Base-by-base conservation (phyloP, 768 basidiomycete genomes). In the Tulasnella sp. region DNA sequence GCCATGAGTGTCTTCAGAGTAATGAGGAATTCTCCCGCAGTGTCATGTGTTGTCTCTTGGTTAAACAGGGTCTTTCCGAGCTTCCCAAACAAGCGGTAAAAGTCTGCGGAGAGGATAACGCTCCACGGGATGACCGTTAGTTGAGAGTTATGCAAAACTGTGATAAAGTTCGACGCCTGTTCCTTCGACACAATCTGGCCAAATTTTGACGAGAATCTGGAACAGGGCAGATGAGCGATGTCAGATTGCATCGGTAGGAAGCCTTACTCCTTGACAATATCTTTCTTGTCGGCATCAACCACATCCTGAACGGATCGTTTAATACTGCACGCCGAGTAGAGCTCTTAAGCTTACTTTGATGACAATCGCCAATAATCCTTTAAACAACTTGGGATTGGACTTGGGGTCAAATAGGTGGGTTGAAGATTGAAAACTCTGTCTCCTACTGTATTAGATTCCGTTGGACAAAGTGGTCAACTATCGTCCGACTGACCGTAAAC, bases 251-350 rank as follows among this genome's bases (percentile, higher is more conserved):
- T 48, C 75, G 42, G 4, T 24, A 6, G 8, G 20, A 77, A 54
- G n/a, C 89, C 77, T 80, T 18, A 92, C 91, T 92, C 91, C 84
- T 86, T 86, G 9, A 87, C 88, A 34, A 92, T 91, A 77, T 92
- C 91, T 1, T 82, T 84, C 83, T 88, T 90, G 84, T 92, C 91
- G 0, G 89, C 88, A 75, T 92, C 91, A 0, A 91, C 88, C 16
- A 92, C 91, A 75, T 92, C 92, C 91, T 92, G 40, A 75, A 31
- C 24, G 82, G 28, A 76, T 16, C 14, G 24, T 44, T 11, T 16
- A 37, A 18, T 22, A n/a, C 24, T 0, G 11, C n/a, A 54, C 54
- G 12, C 11, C 11, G 14, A 3, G 50, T 28, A 20, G 1, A 18
- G 18, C 12, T 16, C 79, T 22, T 69, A 88, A 46, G 46, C 14